phyloP scores from a whole-genome alignment of 805 yeast genomes.

The Tetrapisispora arboricola region DNA sequence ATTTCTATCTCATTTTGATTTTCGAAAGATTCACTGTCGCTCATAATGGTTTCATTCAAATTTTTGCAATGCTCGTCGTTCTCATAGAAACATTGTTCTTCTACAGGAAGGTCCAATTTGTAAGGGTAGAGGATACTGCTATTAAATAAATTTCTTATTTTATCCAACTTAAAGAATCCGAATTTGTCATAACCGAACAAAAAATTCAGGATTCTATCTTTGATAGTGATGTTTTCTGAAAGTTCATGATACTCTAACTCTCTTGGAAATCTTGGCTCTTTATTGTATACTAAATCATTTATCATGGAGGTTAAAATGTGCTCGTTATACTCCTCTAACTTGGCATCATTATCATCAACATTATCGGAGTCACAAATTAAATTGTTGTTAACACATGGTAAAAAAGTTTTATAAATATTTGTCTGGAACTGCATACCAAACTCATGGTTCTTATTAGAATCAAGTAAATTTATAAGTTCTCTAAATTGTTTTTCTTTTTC shows the following conservation, averaged over 20 bases:
- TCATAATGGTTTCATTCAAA: neutral
- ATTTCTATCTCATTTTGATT: neutral
- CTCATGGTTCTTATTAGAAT: neutral
- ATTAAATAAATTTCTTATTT: slow-evolving; percentile 14
- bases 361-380: neutral
- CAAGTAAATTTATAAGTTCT: neutral
- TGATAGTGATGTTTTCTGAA: slow-evolving; percentile 3
- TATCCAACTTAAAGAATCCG: slow-evolving; percentile 19
- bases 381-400: slow-evolving; percentile 11
- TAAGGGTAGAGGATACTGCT: neutral
- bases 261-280: slow-evolving; percentile 13
- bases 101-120: neutral
- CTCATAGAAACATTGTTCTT: too few species aligned
- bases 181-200: slow-evolving; percentile 18
- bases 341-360: slow-evolving; percentile 4
- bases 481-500: neutral
- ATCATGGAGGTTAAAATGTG: slow-evolving; percentile 12
- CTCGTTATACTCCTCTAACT: slow-evolving; percentile 14
- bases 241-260: slow-evolving; percentile 21
- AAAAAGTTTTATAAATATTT: slow-evolving; percentile 11
- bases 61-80: too few species aligned
- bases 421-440: neutral
- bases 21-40: neutral
- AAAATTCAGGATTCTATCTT: slow-evolving; percentile 17
- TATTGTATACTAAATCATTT: slow-evolving; percentile 10